These are phyloP conservation scores for Pleurotus citrinopileatus DNA, from an alignment of 768 basidiomycete species.

Conservation along the genomic window DNA sequence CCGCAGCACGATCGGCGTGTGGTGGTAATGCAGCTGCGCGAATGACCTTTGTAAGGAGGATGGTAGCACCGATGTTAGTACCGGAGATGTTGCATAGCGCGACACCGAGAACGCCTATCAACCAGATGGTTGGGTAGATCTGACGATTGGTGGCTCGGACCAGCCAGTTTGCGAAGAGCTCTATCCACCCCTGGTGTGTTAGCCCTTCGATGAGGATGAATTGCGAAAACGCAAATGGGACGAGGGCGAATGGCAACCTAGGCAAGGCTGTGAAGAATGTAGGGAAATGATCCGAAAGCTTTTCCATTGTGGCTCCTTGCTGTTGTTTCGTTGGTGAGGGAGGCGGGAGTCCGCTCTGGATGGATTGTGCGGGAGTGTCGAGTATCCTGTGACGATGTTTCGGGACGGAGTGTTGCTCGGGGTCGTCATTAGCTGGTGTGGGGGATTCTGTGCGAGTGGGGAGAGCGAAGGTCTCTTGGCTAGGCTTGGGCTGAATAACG, in stretches of 20 bases:
- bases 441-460: conserved; percentile 1
- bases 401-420: not conserved
- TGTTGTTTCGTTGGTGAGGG: not conserved
- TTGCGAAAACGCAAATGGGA: conserved; percentile 92
- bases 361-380: not conserved
- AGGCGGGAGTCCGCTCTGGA: not conserved
- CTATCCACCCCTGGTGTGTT: conserved; percentile 82
- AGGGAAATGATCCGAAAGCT: conserved; percentile 50
- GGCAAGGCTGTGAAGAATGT: conserved; percentile 65
- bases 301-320: conserved; percentile 6
- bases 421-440: not conserved
- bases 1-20: conserved; percentile 48
- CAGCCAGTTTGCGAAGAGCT: conserved; percentile 70
- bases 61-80: conserved; percentile 84
- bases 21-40: conserved; percentile 39
- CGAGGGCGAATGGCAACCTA: conserved; percentile 73
- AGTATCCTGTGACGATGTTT: not conserved
- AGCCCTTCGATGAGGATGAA: conserved; percentile 92
- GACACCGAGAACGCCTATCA: conserved; percentile 61
- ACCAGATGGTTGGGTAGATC: conserved; percentile 41
- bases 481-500: not conserved
- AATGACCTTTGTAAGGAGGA: conserved; percentile 80
- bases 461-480: not conserved
- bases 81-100: conserved; percentile 71
- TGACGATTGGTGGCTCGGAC: conserved; percentile 28